Conservation (phyloP, 805 yeast species). For the Metschnikowia proteae region DNA sequence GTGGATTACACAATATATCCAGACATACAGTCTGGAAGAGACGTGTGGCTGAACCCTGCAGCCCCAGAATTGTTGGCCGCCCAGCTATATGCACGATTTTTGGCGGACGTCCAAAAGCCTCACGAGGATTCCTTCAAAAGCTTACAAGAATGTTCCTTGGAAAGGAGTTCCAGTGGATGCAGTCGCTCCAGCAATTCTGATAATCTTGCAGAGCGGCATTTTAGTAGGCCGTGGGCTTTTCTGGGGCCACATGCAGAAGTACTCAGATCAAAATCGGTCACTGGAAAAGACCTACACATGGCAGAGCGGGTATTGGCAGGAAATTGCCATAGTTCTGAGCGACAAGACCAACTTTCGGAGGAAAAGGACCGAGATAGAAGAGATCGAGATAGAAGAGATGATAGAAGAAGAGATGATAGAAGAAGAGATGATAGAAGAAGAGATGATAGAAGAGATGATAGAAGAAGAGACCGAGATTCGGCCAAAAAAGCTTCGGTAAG, state of each 20-base stretch:
- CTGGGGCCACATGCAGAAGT: not conserved
- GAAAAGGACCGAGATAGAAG: not conserved
- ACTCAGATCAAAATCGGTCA: not conserved
- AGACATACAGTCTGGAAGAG: not conserved
- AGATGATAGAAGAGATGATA: too few relatives aligned
- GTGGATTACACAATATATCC: not conserved
- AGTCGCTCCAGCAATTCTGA: not conserved
- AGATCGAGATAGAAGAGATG: not conserved
- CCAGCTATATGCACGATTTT: constrained; percentile 1
- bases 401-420: not conserved
- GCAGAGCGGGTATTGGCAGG: too few relatives aligned
- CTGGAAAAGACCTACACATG: too few relatives aligned
- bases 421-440: not conserved
- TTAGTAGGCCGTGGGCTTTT: not conserved
- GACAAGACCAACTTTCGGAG: not conserved
- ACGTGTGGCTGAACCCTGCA: not conserved
- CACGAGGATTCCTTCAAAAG: not conserved
- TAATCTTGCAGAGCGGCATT: not conserved
- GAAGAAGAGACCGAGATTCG: not conserved
- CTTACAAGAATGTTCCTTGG: not conserved
- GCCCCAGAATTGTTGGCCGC: not conserved
- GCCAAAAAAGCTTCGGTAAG: too few relatives aligned
- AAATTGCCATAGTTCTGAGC: too few relatives aligned
- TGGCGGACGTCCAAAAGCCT: not conserved
- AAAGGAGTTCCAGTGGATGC: not conserved